Evolutionary conservation across 805 yeast species (phyloP).

Genomic region (Wickerhamomyces sydowiorum): DNA sequence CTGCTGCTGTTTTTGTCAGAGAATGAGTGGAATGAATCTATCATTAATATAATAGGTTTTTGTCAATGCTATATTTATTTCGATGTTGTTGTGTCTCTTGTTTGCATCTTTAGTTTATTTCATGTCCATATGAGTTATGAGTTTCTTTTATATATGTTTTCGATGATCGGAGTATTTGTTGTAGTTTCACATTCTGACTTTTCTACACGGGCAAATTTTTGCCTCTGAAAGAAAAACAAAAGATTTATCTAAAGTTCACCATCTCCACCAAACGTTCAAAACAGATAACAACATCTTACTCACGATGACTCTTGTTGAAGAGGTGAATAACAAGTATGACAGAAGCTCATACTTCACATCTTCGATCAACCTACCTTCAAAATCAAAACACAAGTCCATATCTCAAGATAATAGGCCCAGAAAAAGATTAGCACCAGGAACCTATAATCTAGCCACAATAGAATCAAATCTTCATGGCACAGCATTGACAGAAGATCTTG

Average conservation of each 20-base stretch:
- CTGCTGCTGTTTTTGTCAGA: conserved; percentile 79
- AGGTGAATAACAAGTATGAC: conserved; percentile 13
- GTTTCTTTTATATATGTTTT: too few relatives aligned
- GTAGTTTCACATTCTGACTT: too few relatives aligned
- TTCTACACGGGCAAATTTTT: too few relatives aligned
- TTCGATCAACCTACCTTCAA: conserved; percentile 14
- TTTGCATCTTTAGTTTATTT: too few relatives aligned
- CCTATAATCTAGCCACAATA: conserved; percentile 20
- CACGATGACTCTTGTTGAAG: conserved; percentile 13
- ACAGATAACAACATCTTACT: not conserved
- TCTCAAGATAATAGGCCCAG: conserved; percentile 8
- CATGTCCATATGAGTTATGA: not conserved
- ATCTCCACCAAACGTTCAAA: not conserved
- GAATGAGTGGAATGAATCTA: conserved; percentile 42
- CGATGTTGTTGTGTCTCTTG: too few relatives aligned
- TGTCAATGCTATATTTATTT: too few relatives aligned
- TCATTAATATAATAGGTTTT: too few relatives aligned
- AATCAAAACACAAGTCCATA: conserved; percentile 6
- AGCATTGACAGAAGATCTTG: conserved; percentile 18
- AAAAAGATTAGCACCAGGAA: conserved; percentile 22
- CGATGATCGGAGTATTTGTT: too few relatives aligned
- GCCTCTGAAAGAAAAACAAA: too few relatives aligned
- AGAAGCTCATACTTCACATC: conserved; percentile 23
- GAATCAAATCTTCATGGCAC: conserved; percentile 23
- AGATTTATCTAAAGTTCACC: not conserved